A percentile compares a stretch with the other conserved stretches of the same genome.
Conservation (phyloP, 2,329 filamentous ascomycete species). For the Cercospora canescens region DNA sequence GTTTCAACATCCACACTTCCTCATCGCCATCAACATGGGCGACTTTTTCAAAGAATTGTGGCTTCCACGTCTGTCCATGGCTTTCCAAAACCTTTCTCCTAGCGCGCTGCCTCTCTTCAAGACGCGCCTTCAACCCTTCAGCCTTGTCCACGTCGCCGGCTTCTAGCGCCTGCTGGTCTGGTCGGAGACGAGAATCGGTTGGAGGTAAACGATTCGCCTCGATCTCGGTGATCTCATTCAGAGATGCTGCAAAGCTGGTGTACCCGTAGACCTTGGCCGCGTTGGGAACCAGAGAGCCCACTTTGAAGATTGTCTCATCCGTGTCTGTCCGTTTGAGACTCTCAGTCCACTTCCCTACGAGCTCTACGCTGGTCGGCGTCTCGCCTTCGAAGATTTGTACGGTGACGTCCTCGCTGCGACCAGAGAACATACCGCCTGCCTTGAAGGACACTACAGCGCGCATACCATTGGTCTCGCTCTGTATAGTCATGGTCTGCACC, state of each 20-base stretch:
- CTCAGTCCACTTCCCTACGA: constrained; percentile 83
- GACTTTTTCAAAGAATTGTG: constrained; percentile 81
- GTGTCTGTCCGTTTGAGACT: constrained; percentile 65
- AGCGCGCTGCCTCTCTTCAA: constrained; percentile 83
- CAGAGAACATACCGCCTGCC: constrained; percentile 94
- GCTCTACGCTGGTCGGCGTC: constrained; percentile 62
- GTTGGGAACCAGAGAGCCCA: constrained; percentile 75
- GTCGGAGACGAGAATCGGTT: constrained; percentile 80
- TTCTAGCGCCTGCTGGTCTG: constrained; percentile 85
- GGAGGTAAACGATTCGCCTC: constrained; percentile 73
- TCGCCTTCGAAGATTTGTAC: constrained; percentile 73
- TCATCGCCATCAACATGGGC: constrained; percentile 40
- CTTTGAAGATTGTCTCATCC: constrained; percentile 74
- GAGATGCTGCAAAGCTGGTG: constrained; percentile 77
- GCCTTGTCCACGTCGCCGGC: constrained; percentile 78
- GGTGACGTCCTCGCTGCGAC: constrained; percentile 83
- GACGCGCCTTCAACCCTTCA: constrained; percentile 75
- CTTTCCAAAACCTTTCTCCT: constrained; percentile 76
- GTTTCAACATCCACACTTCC: constrained; percentile 64
- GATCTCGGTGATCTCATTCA: constrained; percentile 84
- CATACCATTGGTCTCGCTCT: constrained; percentile 79
- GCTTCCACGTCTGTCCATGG: constrained; percentile 68
- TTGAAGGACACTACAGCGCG: constrained; percentile 90
- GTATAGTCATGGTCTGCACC: constrained; percentile 82
- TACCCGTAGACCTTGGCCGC: constrained; percentile 81